Base-by-base conservation (phyloP, 495 filamentous ascomycete genomes). In the Clavariopsis aquatica region DNA sequence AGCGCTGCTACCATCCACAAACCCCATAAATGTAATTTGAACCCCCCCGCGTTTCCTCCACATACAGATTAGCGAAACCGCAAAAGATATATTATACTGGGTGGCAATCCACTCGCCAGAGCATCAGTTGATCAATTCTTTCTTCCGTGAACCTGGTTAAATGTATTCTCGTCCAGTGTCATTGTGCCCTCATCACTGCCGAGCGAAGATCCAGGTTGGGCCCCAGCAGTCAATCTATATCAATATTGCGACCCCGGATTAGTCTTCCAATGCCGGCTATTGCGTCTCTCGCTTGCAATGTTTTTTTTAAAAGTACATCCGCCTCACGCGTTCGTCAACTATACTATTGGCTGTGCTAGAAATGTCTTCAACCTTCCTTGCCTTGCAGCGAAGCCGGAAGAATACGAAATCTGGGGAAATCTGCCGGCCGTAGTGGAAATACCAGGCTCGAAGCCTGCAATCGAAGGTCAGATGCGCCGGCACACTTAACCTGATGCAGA, bases 51-150 rank as follows among this genome's bases (percentile, higher is more conserved):
- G 45, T 57, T 62, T 49, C 4, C 59, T 57, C 59, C 64, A 57
- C 58, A 62, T 49, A 31, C 13, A 5, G 3, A 43, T 8, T 9
- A 52, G 22, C 6, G 22, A 57, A 41, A 53, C 51, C 58, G 56
- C 57, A 22, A 27, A 23, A 26, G 20, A 38, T 49, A 60, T 49
- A 68, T 26, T 62, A 49, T 66, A 57, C 41, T 58, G 43, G 20
- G 64, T 57, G 58, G 64, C 64, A 51, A 66, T 57, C 64, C 9
- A 36, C 28, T 24, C 34, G 13, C 19, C 23, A 53, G 64, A 13
- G 31, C 64, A 52, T 68, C 64, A 68, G 64, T 62, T 68, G 59
- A 68, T 52, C 52, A 57, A 43, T 43, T 28, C 8, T 13, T 47
- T 68, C 24, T 61, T 29, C 59, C 64, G 27, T 27, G 26, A 26